Evolutionary conservation across 148 eudicot genomes (phyloP).

Genomic region (Vaccinium macrocarpon): DNA sequence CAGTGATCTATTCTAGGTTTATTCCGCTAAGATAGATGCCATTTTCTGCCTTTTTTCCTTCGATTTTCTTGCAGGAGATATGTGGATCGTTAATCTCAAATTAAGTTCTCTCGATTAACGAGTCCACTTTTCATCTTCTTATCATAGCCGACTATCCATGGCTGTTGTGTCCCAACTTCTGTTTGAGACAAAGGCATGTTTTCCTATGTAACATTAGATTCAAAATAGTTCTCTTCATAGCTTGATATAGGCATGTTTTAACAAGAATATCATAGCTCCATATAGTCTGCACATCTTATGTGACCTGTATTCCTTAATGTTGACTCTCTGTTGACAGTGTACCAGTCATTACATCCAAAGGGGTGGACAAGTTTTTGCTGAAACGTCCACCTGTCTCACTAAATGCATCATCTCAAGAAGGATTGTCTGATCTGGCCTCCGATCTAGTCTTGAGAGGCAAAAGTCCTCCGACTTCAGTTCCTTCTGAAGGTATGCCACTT

Average conservation of each 20-base stretch:
- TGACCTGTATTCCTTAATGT: background rate
- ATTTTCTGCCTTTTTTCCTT: background rate
- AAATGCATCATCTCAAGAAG: conserved; percentile 56
- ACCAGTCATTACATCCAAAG: conserved; percentile 45
- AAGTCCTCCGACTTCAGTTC: conserved; percentile 25
- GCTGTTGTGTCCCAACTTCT: background rate
- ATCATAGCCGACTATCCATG: too few species aligned
- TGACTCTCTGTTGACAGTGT: conserved; percentile 32
- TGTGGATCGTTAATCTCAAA: background rate
- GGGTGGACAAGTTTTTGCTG: conserved; percentile 62
- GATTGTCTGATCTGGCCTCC: conserved; percentile 47
- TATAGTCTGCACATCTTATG: background rate
- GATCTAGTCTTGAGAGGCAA: conserved; percentile 48
- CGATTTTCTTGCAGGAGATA: background rate
- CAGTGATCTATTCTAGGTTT: background rate
- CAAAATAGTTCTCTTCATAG: background rate
- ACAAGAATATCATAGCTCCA: background rate
- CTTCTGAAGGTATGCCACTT: conserved; percentile 61
- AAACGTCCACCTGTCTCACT: conserved; percentile 68
- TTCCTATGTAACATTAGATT: background rate
- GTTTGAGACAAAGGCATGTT: background rate
- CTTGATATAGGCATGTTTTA: too few species aligned
- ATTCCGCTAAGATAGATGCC: background rate
- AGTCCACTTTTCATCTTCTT: background rate
- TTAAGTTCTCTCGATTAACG: background rate